Conservation (phyloP, 2,329 filamentous ascomycete genomes). For the Stromatinia cepivora region DNA sequence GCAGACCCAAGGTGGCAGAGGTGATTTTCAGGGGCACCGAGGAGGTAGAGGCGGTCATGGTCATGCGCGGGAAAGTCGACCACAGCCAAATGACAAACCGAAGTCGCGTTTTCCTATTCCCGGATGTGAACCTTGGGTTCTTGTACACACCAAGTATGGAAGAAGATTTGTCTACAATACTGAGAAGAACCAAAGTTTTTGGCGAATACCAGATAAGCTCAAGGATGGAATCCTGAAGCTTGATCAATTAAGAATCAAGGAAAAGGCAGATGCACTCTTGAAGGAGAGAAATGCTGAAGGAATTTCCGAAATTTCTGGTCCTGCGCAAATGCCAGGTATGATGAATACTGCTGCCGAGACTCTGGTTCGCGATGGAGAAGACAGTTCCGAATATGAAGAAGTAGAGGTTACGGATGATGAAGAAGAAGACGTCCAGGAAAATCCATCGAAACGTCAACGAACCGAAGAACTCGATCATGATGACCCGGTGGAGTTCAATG, state of each 20-base stretch:
- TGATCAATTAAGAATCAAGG: constrained; percentile 69
- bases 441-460: constrained; percentile 51
- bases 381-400: constrained; percentile 71
- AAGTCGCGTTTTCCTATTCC: constrained; percentile 78
- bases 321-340: constrained; percentile 30
- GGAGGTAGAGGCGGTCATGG: constrained; percentile 57
- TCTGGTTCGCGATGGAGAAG: constrained; percentile 47
- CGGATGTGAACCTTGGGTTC: constrained; percentile 79
- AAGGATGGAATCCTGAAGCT: constrained; percentile 73
- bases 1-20: constrained; percentile 37
- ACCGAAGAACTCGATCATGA: constrained; percentile 46
- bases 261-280: constrained; percentile 48
- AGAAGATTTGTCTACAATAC: constrained; percentile 89
- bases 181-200: constrained; percentile 83
- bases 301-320: constrained; percentile 38
- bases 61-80: constrained; percentile 48
- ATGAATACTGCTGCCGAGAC: constrained; percentile 24
- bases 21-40: constrained; percentile 47
- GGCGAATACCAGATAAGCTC: constrained; percentile 89
- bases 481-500: constrained; percentile 74
- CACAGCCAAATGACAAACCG: constrained; percentile 75
- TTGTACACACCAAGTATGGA: constrained; percentile 90
- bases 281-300: constrained; percentile 31
- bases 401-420: constrained; percentile 50
- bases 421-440: constrained; percentile 50